Conservation (phyloP, 371 early-diverging fungal species). For the Actinomucor elegans region DNA sequence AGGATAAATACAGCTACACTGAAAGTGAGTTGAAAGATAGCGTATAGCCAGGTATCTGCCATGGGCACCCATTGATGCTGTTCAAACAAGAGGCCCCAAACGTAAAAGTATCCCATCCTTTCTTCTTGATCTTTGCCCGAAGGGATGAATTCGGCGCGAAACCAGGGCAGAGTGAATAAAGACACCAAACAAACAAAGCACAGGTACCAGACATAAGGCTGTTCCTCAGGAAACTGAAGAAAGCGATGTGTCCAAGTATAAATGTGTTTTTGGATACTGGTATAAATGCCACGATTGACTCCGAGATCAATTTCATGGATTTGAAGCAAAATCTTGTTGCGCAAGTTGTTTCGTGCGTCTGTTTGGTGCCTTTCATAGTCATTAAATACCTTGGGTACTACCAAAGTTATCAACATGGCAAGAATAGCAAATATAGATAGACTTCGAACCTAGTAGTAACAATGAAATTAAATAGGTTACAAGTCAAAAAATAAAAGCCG, state of each 20-base stretch:
- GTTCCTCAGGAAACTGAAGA: slow-evolving; percentile 27
- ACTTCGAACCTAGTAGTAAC: slow-evolving; percentile 27
- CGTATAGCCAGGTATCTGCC: slow-evolving; percentile 78
- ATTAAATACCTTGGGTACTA: slow-evolving; percentile 39
- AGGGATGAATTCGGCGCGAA: slow-evolving; percentile 55
- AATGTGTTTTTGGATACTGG: slow-evolving; percentile 23
- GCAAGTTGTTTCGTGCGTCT: not conserved
- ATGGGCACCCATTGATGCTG: slow-evolving; percentile 72
- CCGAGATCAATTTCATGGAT: slow-evolving; percentile 34
- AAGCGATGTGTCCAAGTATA: slow-evolving; percentile 34
- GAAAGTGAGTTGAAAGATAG: slow-evolving; percentile 45
- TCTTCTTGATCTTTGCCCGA: slow-evolving; percentile 38
- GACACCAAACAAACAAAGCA: slow-evolving; percentile 46
- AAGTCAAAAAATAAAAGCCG: too few relatives aligned
- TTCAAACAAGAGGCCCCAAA: slow-evolving; percentile 57
- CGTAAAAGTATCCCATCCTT: slow-evolving; percentile 55
- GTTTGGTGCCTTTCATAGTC: slow-evolving; percentile 8
- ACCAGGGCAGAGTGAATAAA: slow-evolving; percentile 53
- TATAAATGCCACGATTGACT: slow-evolving; percentile 7
- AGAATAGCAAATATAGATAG: slow-evolving; percentile 24
- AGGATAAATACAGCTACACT: slow-evolving; percentile 49
- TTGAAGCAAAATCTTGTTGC: slow-evolving; percentile 18
- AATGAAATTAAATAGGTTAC: slow-evolving; percentile 2
- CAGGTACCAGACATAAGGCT: slow-evolving; percentile 40
- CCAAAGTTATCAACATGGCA: slow-evolving; percentile 18